These are phyloP conservation scores for Ulota crispa DNA, from an alignment of 225 moss, liverwort and hornwort species.

Conservation along the genomic window DNA sequence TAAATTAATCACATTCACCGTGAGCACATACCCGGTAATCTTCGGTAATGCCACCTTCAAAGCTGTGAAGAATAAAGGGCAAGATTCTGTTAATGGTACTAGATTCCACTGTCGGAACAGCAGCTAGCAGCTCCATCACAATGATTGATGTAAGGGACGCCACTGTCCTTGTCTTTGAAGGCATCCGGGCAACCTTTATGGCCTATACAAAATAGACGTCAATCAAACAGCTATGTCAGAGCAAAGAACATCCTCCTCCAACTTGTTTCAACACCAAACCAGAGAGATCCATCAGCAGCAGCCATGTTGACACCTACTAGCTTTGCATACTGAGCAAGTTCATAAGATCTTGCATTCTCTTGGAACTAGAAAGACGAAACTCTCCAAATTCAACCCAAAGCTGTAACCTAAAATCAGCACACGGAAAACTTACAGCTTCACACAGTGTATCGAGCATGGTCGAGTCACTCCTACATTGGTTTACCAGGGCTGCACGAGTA, in stretches of 20 bases:
- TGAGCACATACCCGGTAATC: conserved; percentile 70
- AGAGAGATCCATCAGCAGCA: neutral
- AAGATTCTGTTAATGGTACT: conserved; percentile 75
- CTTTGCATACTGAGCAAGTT: neutral
- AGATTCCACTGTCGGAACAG: conserved; percentile 70
- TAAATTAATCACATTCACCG: neutral
- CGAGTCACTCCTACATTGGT: conserved; percentile 70
- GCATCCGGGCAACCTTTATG: conserved; percentile 60
- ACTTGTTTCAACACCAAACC: neutral
- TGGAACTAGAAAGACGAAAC: neutral
- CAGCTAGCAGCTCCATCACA: conserved; percentile 79
- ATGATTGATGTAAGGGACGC: conserved; percentile 71
- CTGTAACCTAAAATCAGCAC: neutral
- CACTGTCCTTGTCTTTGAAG: conserved; percentile 66
- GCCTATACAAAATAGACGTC: conserved; percentile 44
- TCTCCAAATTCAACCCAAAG: neutral
- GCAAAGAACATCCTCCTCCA: neutral
- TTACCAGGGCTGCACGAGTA: conserved; percentile 76
- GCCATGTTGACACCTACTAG: neutral
- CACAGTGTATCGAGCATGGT: conserved; percentile 74
- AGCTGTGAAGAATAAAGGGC: conserved; percentile 73
- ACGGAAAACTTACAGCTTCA: conserved; percentile 59
- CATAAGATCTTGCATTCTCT: neutral
- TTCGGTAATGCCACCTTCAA: conserved; percentile 69
- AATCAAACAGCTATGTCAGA: conserved; percentile 9